Evolutionary conservation across 1,284 basidiomycete species (phyloP).

Genomic region (Bjerkandera adusta): DNA sequence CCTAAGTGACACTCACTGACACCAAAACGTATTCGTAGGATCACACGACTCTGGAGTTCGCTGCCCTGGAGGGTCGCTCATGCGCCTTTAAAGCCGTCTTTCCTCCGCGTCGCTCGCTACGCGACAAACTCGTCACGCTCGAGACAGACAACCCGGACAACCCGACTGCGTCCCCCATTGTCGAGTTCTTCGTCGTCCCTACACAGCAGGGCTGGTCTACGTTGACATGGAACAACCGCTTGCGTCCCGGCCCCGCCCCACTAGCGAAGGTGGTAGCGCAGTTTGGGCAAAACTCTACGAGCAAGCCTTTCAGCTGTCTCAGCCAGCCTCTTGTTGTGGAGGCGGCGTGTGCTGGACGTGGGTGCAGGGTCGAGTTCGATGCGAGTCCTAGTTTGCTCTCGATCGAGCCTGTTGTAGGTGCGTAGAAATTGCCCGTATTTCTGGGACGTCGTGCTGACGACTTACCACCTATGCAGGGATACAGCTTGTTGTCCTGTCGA

Average conservation of each 20-base stretch:
- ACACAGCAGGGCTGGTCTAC: background rate
- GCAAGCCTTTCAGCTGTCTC: constrained; percentile 6
- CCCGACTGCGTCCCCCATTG: background rate
- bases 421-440: too few relatives aligned
- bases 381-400: background rate
- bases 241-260: background rate
- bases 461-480: constrained; percentile 22
- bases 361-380: constrained; percentile 14
- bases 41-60: constrained; percentile 13
- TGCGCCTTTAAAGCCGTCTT: constrained; percentile 14
- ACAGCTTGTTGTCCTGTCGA: constrained; percentile 19
- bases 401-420: background rate
- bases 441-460: too few relatives aligned
- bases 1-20: background rate
- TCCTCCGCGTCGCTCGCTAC: constrained; percentile 14
- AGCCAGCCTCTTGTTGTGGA: constrained; percentile 4
- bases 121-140: constrained; percentile 15
- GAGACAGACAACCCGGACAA: constrained; percentile 8
- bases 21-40: constrained; percentile 11
- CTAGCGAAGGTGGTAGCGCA: constrained; percentile 2
- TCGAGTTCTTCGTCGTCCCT: background rate
- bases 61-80: background rate
- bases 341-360: constrained; percentile 9
- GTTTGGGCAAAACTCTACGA: constrained; percentile 6
- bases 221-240: constrained; percentile 11